phyloP scores from a whole-genome alignment of 768 basidiomycete genomes.

The Panaeolus cyanescens region DNA sequence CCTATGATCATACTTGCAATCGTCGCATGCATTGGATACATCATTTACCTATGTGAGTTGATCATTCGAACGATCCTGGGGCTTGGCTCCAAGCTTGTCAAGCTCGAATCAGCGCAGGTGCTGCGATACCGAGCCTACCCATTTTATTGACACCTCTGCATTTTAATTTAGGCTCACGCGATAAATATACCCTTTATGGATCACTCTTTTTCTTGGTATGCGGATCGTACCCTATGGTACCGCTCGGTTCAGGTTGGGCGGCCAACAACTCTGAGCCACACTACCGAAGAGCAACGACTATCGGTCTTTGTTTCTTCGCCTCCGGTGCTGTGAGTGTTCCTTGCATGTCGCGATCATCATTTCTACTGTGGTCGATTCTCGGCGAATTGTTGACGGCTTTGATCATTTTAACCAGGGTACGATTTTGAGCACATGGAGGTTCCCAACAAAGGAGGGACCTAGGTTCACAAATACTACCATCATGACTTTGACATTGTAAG shows the following conservation, averaged over 20 bases:
- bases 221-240: slow-evolving; percentile 41
- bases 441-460: slow-evolving; percentile 8
- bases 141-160: background rate
- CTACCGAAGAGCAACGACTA: slow-evolving; percentile 45
- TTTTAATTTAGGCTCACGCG: slow-evolving; percentile 4
- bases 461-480: slow-evolving; percentile 9
- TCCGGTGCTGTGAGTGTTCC: background rate
- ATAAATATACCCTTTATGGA: slow-evolving; percentile 37
- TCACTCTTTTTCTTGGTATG: slow-evolving; percentile 46
- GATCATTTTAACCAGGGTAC: slow-evolving; percentile 5
- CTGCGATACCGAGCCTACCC: too few relatives aligned
- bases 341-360: background rate
- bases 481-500: slow-evolving; percentile 5
- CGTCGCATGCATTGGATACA: slow-evolving; percentile 30
- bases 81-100: background rate
- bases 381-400: background rate
- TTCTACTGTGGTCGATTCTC: too few relatives aligned
- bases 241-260: slow-evolving; percentile 45
- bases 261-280: slow-evolving; percentile 54
- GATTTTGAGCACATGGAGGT: slow-evolving; percentile 12
- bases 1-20: slow-evolving; percentile 26
- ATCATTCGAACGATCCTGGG: background rate
- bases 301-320: slow-evolving; percentile 22
- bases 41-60: slow-evolving; percentile 31
- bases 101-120: background rate